Evolutionary conservation across 495 filamentous ascomycete genomes (phyloP), one percentile per base, ranked within the genome.

Genomic region (Durotheca rogersii): DNA sequence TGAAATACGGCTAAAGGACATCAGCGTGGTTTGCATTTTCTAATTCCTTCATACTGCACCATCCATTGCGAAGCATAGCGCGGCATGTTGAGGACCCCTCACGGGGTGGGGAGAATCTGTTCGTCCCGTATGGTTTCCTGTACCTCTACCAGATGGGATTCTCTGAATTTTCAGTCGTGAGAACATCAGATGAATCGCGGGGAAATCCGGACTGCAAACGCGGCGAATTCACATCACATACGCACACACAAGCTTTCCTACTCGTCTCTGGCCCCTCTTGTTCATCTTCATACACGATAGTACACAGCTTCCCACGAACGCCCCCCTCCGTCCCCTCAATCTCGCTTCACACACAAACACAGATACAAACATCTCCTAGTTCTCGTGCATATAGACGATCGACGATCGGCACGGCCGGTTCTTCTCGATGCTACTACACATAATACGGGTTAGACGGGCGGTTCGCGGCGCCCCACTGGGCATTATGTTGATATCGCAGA

Each of bases 21-120:
- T 31, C n/a, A 25, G n/a, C n/a, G 25, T 6, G 27, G 16, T 6
- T 19, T 40, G 35, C 23, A 54, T 32, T 56, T 47, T 43, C 42
- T 21, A 6, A 38, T 35, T 25, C 9, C 12, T 56, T 57, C 51
- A 23, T 57, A 42, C 42, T n/a, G n/a, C n/a, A n/a, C n/a, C n/a
- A n/a, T n/a, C n/a, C 4, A 58, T 52, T 14, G 37, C 54, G 48
- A 58, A 58, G 54, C 47, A 58, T 58, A 47, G 54, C 54, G 25
- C 14, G 55, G 55, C 55, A 49, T 58, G n/a, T 39, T 41, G 30
- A 45, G 40, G 35, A 30, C 19, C 54, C 47, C 54, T 52, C 54
- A 12, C 54, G 47, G 54, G 54, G 35, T 29, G 31, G 23, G 37
- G 47, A 47, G 42, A 35, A 37, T 16, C 21, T 18, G 12, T 16